phyloP scores from a whole-genome alignment of 176 grass and related monocot genomes.

The Tillandsia leiboldiana region DNA sequence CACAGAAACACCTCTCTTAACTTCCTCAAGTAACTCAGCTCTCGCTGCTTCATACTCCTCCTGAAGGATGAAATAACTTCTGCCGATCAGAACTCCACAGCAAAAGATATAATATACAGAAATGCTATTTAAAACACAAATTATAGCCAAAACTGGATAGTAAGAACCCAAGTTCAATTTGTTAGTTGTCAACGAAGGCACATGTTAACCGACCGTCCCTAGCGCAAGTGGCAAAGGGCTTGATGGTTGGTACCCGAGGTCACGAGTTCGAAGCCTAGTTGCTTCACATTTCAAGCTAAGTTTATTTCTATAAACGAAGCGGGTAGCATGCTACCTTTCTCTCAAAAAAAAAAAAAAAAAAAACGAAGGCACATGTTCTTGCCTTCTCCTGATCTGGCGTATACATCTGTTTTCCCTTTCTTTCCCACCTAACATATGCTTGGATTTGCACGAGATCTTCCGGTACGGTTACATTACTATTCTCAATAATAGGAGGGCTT shows the following conservation, averaged over 20 bases:
- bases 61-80: constrained; percentile 30
- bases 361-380: constrained; percentile 6
- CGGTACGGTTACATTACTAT: constrained; percentile 44
- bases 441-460: constrained; percentile 98
- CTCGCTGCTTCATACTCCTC: constrained; percentile 90
- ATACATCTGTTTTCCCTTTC: constrained; percentile 83
- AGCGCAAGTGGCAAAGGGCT: no score
- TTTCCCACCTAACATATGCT: constrained; percentile 96
- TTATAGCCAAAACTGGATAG: background rate
- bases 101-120: background rate
- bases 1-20: constrained; percentile 57
- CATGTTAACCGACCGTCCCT: background rate
- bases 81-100: background rate
- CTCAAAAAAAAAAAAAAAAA: no score
- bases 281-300: no score
- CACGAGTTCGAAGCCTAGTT: no score
- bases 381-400: constrained; percentile 85
- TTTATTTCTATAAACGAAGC: no score
- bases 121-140: no score
- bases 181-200: background rate
- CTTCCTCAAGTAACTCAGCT: constrained; percentile 70
- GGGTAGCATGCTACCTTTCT: no score
- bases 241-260: no score
- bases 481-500: constrained; percentile 26
- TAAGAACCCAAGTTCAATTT: constrained; percentile 4